Percentiles rank a stretch among this genome's conserved stretches.
phyloP scores from a whole-genome alignment of 225 moss, liverwort and hornwort genomes.

The Pseudisothecium myosuroides region DNA sequence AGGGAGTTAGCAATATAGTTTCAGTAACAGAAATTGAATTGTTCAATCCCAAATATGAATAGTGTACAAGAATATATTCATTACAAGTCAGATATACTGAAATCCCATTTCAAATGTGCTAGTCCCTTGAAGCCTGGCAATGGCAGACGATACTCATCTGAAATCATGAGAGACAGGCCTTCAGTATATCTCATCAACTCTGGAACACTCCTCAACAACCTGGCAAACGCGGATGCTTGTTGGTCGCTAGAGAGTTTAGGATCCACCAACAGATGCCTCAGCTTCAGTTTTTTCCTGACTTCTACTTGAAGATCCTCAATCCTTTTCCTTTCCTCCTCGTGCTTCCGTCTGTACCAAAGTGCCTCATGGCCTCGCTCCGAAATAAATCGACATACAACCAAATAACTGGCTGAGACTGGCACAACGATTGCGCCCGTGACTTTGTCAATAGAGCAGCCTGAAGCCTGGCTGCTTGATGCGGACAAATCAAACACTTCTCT shows the following conservation, averaged over 20 bases:
- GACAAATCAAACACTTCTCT: conserved; percentile 5
- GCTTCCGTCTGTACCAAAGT: conserved; percentile 19
- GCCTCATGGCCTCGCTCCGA: conserved; percentile 50
- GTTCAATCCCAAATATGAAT: background rate
- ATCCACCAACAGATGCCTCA: conserved; percentile 63
- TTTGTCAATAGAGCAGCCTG: conserved; percentile 47
- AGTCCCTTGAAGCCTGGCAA: conserved; percentile 25
- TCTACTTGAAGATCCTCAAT: conserved; percentile 48
- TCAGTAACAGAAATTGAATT: background rate
- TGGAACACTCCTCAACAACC: conserved; percentile 55
- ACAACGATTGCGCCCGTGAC: conserved; percentile 41
- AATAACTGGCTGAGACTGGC: conserved; percentile 38
- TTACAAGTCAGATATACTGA: conserved; percentile 51
- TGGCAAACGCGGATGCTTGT: conserved; percentile 56
- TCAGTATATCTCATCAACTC: conserved; percentile 60
- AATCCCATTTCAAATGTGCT: conserved; percentile 78
- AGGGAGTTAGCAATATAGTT: background rate
- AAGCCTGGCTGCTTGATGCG: conserved; percentile 7
- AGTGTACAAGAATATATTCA: background rate
- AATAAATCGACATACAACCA: conserved; percentile 35
- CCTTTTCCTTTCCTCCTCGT: conserved; percentile 28
- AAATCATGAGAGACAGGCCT: conserved; percentile 61
- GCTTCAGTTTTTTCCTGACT: conserved; percentile 53
- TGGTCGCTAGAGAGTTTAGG: conserved; percentile 55
- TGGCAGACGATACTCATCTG: conserved; percentile 70